Base-by-base conservation (phyloP, 2,329 filamentous ascomycete species). In the Penicillium polonicum region DNA sequence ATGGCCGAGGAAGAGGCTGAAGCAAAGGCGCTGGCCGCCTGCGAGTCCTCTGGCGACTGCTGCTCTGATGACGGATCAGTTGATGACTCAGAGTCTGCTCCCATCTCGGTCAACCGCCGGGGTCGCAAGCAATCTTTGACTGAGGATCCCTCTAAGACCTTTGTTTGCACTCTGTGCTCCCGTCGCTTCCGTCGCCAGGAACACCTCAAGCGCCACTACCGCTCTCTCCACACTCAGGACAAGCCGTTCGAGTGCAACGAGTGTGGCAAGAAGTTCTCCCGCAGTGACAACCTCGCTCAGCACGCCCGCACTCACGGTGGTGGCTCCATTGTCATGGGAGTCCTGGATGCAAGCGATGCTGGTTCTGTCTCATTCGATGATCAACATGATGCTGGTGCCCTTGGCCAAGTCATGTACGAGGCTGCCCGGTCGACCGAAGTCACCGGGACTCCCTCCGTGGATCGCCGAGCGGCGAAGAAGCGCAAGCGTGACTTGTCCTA, bases 201-300 rank as follows among this genome's bases (percentile, higher is more conserved):
- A 78, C 94, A 99, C 73, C 86, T 99, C 60, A 99, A 99, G 87
- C 90, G 94, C 62, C 94, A 99, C 82, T 96, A 96, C 83, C 88
- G 94, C 68, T 97, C 94, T 58, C 91, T 99, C 48, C 94, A 99
- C 83, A 99, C 94, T 1, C 89, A 96, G 72, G 94, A 97, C 75
- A 99, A 97, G 87, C 94, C 94, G 5, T 99, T 97, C 70, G 91
- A 96, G 80, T 99, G 94, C 83, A 85, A 87, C 65, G 93, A 99
- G 80, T 99, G 94, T 72, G 93, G 94, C 69, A 99, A 99, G 88
- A 97, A 96, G 82, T 99, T 97, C 80, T 97, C 93, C 21, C 89
- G 94, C 69, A 96, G 91, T 68, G 94, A 99, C 79, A 99, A 99
- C 82, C 85, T 99, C 17, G 90, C 92, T 25, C 94, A 99, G 79